A percentile compares a stretch with the other conserved stretches of the same genome.
phyloP scores from a whole-genome alignment of 176 grass and related monocot genomes.

The Ensete glaucum region DNA sequence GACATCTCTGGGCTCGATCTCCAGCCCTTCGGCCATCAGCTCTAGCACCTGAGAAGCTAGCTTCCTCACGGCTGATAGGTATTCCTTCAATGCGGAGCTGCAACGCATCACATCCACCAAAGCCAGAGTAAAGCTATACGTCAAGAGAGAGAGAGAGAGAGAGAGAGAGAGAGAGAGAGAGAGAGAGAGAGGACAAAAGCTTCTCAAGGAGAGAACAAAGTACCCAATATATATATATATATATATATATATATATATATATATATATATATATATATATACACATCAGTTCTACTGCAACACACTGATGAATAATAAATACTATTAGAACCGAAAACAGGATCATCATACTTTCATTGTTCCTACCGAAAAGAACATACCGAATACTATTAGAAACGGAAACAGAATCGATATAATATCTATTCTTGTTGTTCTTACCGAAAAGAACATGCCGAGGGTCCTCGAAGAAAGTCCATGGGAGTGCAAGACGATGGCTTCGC shows the following conservation, averaged over 20 bases:
- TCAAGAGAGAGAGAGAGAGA: no score
- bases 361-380: background rate
- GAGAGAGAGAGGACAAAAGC: no score
- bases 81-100: background rate
- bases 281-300: background rate
- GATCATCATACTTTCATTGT: background rate
- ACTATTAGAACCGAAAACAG: no score
- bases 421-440: background rate
- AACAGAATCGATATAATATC: no score
- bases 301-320: no score
- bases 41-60: background rate
- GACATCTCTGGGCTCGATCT: background rate
- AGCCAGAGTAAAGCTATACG: no score
- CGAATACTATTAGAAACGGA: no score
- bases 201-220: no score
- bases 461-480: background rate
- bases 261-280: background rate
- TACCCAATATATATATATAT: no score
- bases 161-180: no score
- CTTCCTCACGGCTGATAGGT: background rate
- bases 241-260: background rate
- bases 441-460: background rate
- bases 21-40: constrained; percentile 2
- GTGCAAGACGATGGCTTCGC: background rate
- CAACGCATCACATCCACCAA: background rate